These are phyloP conservation scores for Linum lewisii DNA, from an alignment of 345 rosid species.

Conservation along the genomic window DNA sequence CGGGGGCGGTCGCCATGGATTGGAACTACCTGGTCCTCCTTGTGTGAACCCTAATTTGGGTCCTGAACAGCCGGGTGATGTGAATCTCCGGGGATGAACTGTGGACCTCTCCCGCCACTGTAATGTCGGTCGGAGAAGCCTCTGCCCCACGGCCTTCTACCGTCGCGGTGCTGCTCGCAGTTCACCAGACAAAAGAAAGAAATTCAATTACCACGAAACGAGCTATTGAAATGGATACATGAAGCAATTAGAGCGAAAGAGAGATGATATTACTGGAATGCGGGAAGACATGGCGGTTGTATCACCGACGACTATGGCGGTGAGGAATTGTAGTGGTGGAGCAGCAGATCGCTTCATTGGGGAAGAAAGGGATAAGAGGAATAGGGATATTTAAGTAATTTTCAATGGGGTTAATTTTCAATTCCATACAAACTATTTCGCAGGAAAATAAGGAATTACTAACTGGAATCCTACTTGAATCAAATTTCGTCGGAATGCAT, in stretches of 20 bases:
- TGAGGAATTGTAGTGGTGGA: constrained; percentile 15
- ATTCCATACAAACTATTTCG: too few relatives aligned
- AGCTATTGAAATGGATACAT: neutral
- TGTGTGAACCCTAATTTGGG: constrained; percentile 31
- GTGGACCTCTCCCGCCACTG: constrained; percentile 27
- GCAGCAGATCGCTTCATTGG: constrained; percentile 33
- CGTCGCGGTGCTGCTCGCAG: constrained; percentile 43
- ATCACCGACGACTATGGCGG: constrained; percentile 16
- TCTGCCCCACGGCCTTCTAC: constrained; percentile 41
- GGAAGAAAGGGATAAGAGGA: too few relatives aligned
- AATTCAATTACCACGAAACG: neutral
- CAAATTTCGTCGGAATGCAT: too few relatives aligned
- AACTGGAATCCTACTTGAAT: too few relatives aligned
- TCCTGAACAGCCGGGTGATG: constrained; percentile 38
- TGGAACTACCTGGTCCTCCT: constrained; percentile 14
- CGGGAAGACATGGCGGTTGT: constrained; percentile 39
- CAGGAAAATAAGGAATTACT: too few relatives aligned
- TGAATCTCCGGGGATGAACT: constrained; percentile 33
- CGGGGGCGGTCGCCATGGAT: constrained; percentile 10
- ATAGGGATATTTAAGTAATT: too few relatives aligned
- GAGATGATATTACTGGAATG: constrained; percentile 28
- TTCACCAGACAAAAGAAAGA: neutral
- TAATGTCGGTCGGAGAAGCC: constrained; percentile 43
- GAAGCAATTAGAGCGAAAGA: constrained; percentile 6
- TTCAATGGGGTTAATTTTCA: too few relatives aligned